phyloP scores from a whole-genome alignment of 2,329 filamentous ascomycete genomes.

The Truncatella angustata region DNA sequence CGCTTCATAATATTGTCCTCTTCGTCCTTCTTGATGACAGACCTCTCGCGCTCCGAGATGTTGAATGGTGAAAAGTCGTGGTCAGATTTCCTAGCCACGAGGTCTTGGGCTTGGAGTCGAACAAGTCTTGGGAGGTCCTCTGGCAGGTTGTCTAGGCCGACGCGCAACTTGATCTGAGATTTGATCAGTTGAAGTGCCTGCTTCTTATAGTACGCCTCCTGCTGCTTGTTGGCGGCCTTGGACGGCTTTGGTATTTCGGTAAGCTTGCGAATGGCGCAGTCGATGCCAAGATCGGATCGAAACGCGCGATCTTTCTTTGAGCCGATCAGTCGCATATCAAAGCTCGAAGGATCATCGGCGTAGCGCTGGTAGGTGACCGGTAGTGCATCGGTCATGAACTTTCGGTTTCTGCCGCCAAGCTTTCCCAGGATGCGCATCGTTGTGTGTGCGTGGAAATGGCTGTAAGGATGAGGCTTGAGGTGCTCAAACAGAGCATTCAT shows the following conservation, averaged over 20 bases:
- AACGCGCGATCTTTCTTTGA: slow-evolving; percentile 88
- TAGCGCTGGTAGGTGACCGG: slow-evolving; percentile 81
- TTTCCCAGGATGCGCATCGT: slow-evolving; percentile 98
- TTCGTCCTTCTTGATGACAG: slow-evolving; percentile 80
- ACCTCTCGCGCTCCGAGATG: slow-evolving; percentile 74
- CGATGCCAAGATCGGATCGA: slow-evolving; percentile 80
- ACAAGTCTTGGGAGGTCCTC: slow-evolving; percentile 86
- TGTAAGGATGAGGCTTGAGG: slow-evolving; percentile 88
- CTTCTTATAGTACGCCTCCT: slow-evolving; percentile 85
- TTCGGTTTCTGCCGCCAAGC: slow-evolving; percentile 89
- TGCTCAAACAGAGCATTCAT: slow-evolving; percentile 98
- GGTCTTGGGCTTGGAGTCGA: slow-evolving; percentile 84
- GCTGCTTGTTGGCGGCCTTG: slow-evolving; percentile 55
- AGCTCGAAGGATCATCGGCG: slow-evolving; percentile 82
- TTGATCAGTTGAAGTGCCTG: slow-evolving; percentile 88
- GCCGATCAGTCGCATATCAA: slow-evolving; percentile 85
- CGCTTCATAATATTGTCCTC: slow-evolving; percentile 83
- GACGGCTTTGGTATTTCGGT: slow-evolving; percentile 71
- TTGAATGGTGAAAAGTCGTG: slow-evolving; percentile 70
- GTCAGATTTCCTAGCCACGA: slow-evolving; percentile 70
- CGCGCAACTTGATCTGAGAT: slow-evolving; percentile 83
- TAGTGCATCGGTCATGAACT: slow-evolving; percentile 88
- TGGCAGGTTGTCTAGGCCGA: slow-evolving; percentile 82
- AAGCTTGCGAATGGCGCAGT: slow-evolving; percentile 84
- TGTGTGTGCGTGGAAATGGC: slow-evolving; percentile 95